Evolutionary conservation across 108 stramenopile species (phyloP).

Genomic region (Stephanodiscus triporus): DNA sequence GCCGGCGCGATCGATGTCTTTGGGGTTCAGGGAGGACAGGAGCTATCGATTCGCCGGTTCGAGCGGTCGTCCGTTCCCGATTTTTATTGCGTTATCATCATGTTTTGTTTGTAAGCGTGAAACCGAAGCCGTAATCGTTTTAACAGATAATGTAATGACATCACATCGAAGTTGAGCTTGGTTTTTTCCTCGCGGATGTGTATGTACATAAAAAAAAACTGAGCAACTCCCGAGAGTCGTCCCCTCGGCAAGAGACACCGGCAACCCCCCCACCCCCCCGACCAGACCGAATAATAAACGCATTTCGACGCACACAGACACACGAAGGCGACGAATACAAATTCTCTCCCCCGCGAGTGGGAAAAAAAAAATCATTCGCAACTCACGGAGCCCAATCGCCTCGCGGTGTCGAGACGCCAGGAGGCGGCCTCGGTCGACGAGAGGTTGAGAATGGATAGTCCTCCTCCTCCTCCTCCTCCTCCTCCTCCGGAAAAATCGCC

Average conservation of each 20-base stretch:
- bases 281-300: no score
- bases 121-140: no score
- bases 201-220: no score
- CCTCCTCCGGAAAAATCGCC: no score
- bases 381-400: conserved; percentile 45
- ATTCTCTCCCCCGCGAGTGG: not conserved
- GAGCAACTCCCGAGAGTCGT: no score
- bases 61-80: not conserved
- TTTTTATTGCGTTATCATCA: not conserved
- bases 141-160: not conserved
- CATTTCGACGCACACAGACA: not conserved
- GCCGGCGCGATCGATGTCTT: conserved; percentile 5
- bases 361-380: not conserved
- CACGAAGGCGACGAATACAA: no score
- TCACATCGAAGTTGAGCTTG: not conserved
- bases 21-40: conserved; percentile 6
- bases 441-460: conserved; percentile 1
- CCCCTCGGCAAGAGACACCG: no score
- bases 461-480: no score
- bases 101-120: no score
- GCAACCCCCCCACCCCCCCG: no score
- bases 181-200: not conserved
- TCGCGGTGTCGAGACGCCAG: conserved; percentile 43
- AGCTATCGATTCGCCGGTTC: no score
- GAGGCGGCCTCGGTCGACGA: conserved; percentile 7